A percentile compares a stretch with the other conserved stretches of the same genome.
Conservation (phyloP, 108 stramenopile genomes). For the Asterionellopsis glacialis region DNA sequence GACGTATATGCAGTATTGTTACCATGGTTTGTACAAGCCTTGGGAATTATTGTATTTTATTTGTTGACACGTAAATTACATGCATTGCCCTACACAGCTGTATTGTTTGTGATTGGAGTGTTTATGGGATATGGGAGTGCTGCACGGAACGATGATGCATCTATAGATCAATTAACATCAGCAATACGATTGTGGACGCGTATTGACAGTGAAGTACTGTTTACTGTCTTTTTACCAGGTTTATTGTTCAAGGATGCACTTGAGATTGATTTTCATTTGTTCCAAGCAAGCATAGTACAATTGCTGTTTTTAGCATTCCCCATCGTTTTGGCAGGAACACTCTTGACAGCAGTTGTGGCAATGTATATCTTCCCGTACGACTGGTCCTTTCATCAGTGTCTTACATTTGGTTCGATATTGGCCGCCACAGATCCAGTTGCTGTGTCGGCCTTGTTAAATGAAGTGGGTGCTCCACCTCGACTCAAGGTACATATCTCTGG, state of each 20-base stretch:
- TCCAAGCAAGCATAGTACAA: slow-evolving; percentile 42
- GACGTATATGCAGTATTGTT: too few relatives aligned
- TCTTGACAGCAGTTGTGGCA: slow-evolving; percentile 49
- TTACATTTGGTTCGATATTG: slow-evolving; percentile 84
- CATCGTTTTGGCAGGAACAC: slow-evolving; percentile 65
- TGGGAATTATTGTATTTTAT: slow-evolving; percentile 43
- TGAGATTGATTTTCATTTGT: slow-evolving; percentile 64
- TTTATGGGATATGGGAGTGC: slow-evolving; percentile 43
- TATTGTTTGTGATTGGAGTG: slow-evolving; percentile 71
- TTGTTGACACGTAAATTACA: slow-evolving; percentile 31
- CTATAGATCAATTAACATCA: slow-evolving; percentile 26
- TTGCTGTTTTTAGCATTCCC: slow-evolving; percentile 85
- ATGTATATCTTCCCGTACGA: slow-evolving; percentile 61
- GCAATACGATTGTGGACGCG: slow-evolving; percentile 48
- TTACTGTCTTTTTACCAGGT: slow-evolving; percentile 87
- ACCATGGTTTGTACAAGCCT: slow-evolving; percentile 38
- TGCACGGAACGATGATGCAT: neutral
- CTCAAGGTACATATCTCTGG: slow-evolving; percentile 74
- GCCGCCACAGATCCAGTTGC: slow-evolving; percentile 94
- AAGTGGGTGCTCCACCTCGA: slow-evolving; percentile 67
- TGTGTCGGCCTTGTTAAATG: slow-evolving; percentile 72
- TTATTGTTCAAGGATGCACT: slow-evolving; percentile 81
- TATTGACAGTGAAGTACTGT: slow-evolving; percentile 68
- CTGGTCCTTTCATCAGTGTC: slow-evolving; percentile 53
- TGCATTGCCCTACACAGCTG: slow-evolving; percentile 62